Conservation (phyloP, 371 early-diverging fungal genomes). For the Lichtheimia ornata region DNA sequence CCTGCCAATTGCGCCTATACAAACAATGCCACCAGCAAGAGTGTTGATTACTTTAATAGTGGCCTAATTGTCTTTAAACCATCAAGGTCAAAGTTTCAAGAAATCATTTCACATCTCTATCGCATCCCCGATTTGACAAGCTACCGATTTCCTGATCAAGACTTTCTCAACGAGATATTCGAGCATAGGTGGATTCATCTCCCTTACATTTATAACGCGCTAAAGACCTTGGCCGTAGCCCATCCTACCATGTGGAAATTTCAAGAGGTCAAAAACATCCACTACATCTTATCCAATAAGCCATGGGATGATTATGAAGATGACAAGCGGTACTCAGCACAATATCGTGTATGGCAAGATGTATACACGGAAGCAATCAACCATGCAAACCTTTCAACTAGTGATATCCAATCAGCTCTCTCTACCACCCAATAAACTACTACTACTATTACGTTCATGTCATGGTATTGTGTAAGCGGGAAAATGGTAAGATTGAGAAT, state of each 20-base stretch:
- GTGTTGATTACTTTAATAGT: constrained; percentile 53
- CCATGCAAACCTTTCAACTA: too few species aligned
- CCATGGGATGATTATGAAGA: constrained; percentile 26
- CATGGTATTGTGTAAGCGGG: too few species aligned
- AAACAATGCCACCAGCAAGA: neutral
- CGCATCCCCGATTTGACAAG: constrained; percentile 17
- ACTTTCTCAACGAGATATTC: constrained; percentile 49
- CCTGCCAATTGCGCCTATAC: constrained; percentile 50
- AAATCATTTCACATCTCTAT: constrained; percentile 25
- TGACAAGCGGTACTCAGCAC: constrained; percentile 6
- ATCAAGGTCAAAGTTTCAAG: constrained; percentile 23
- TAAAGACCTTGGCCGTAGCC: constrained; percentile 38
- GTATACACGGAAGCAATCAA: constrained; percentile 2
- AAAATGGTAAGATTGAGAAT: too few species aligned
- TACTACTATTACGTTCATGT: too few species aligned
- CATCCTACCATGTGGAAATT: constrained; percentile 44
- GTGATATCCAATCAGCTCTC: too few species aligned
- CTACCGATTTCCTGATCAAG: constrained; percentile 56
- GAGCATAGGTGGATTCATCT: constrained; percentile 29
- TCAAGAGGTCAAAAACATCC: constrained; percentile 25
- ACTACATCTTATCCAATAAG: constrained; percentile 28
- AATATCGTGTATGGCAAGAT: constrained; percentile 19
- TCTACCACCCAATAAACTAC: too few species aligned
- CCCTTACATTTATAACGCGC: constrained; percentile 54
- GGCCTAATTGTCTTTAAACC: constrained; percentile 51